A percentile compares a stretch with the other conserved stretches of the same genome.
phyloP scores from a whole-genome alignment of 2,329 filamentous ascomycete species.

The Penicillium freii region DNA sequence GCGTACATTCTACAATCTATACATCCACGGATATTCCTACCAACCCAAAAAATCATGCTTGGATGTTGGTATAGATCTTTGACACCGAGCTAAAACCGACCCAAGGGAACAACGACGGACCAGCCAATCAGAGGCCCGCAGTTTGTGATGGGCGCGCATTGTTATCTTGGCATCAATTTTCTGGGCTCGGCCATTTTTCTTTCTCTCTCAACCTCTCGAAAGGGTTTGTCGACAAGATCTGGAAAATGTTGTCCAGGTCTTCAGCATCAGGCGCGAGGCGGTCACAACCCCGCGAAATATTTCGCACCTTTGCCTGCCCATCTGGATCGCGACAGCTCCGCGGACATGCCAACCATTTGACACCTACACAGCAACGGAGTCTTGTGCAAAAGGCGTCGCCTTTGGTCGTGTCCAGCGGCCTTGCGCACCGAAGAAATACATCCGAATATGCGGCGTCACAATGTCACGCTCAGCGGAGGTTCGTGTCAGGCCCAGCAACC shows the following conservation, averaged over 20 bases:
- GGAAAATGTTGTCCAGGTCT: conserved; percentile 38
- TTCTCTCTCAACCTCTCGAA: conserved; percentile 8
- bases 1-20: background rate
- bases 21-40: background rate
- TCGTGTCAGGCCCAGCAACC: conserved; percentile 24
- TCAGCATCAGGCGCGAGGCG: conserved; percentile 31
- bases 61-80: background rate
- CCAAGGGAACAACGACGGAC: background rate
- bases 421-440: background rate
- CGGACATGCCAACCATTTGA: conserved; percentile 24
- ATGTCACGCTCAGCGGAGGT: conserved; percentile 20
- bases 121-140: conserved; percentile 29
- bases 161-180: conserved; percentile 32
- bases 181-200: conserved; percentile 20
- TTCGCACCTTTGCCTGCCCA: conserved; percentile 24
- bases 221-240: conserved; percentile 10
- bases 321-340: conserved; percentile 26
- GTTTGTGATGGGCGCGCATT: conserved; percentile 26
- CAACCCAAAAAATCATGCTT: background rate
- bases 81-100: background rate
- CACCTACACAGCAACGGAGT: conserved; percentile 18
- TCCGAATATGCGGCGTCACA: background rate
- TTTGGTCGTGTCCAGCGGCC: background rate
- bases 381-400: conserved; percentile 9
- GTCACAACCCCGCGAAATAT: conserved; percentile 28